Evolutionary conservation across 768 basidiomycete genomes (phyloP).

Genomic region (Suillus discolor): DNA sequence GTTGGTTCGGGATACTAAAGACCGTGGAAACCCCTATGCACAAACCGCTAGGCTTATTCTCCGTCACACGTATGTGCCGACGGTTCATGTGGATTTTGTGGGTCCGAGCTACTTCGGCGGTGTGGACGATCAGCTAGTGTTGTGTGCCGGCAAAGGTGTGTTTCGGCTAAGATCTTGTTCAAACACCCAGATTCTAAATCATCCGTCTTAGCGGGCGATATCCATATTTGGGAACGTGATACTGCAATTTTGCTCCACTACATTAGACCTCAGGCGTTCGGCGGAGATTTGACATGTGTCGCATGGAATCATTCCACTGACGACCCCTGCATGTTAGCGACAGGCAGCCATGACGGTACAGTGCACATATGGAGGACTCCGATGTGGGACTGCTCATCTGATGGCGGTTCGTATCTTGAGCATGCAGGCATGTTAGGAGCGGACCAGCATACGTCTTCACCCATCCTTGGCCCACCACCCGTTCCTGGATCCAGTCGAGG

Average conservation of each 20-base stretch:
- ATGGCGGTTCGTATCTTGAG: slow-evolving; percentile 29
- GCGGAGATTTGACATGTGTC: slow-evolving; percentile 76
- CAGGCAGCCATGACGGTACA: slow-evolving; percentile 76
- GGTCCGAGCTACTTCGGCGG: slow-evolving; percentile 86
- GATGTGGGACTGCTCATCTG: slow-evolving; percentile 23
- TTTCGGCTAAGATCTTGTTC: not conserved
- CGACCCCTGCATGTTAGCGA: slow-evolving; percentile 57
- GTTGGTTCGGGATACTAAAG: slow-evolving; percentile 50
- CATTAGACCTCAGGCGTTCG: slow-evolving; percentile 60
- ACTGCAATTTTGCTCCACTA: slow-evolving; percentile 73
- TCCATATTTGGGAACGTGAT: slow-evolving; percentile 89
- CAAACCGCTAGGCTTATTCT: slow-evolving; percentile 33
- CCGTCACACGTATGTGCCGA: slow-evolving; percentile 77
- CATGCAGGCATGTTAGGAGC: slow-evolving; percentile 7
- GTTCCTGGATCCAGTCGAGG: not conserved
- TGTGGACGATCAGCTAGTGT: slow-evolving; percentile 73
- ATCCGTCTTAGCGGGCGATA: slow-evolving; percentile 61
- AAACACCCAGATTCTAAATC: slow-evolving; percentile 1
- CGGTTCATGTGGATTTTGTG: slow-evolving; percentile 67
- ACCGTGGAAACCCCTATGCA: slow-evolving; percentile 37
- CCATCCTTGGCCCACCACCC: not conserved
- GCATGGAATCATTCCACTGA: slow-evolving; percentile 75
- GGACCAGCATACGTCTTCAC: not conserved
- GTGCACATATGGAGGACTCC: slow-evolving; percentile 72
- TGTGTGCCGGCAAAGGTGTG: slow-evolving; percentile 76